Evolutionary conservation across 331 rosid species (phyloP).

Genomic region (Prunus yedoensis): DNA sequence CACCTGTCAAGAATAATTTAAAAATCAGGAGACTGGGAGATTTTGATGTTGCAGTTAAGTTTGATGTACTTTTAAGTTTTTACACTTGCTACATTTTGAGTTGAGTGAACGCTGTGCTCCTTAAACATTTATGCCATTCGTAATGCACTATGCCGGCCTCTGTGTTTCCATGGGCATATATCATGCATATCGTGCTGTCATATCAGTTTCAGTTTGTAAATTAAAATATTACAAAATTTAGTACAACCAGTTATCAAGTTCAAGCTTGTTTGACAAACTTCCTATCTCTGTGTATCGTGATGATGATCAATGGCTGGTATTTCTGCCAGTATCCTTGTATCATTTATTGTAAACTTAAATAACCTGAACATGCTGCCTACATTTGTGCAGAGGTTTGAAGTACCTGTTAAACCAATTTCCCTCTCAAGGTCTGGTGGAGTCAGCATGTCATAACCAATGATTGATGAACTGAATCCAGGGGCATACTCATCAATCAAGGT

Average conservation of each 20-base stretch:
- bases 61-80: not conserved
- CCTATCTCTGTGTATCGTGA: not conserved
- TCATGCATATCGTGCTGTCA: not conserved
- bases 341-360: not conserved
- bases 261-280: not conserved
- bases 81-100: not conserved
- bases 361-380: not conserved
- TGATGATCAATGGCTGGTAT: not conserved
- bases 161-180: no score
- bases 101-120: not conserved
- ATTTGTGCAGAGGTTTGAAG: not conserved
- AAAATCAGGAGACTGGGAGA: not conserved
- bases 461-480: constrained; percentile 79
- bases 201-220: not conserved
- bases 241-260: not conserved
- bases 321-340: not conserved
- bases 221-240: no score
- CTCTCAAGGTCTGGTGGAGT: constrained; percentile 97
- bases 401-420: constrained; percentile 92
- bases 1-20: constrained; percentile 49
- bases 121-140: not conserved
- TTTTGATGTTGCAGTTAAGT: not conserved
- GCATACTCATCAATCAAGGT: constrained; percentile 79
- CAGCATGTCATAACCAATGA: constrained; percentile 87
- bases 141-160: no score